Evolutionary conservation across 768 basidiomycete genomes (phyloP).

Genomic region (Amanita muscaria): DNA sequence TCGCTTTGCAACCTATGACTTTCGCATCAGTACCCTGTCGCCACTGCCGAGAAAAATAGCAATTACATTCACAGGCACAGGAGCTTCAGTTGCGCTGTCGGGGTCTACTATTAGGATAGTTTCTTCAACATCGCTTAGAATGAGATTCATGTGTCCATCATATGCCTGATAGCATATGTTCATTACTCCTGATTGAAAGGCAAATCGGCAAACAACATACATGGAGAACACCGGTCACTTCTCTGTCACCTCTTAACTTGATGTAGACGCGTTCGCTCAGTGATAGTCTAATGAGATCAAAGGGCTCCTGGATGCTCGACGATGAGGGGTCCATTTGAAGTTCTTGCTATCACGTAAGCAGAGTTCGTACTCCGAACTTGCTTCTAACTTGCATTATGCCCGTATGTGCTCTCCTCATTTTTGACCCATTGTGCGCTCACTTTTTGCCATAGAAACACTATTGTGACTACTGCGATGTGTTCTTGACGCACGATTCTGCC

Average conservation of each 20-base stretch:
- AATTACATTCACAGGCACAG: constrained; percentile 57
- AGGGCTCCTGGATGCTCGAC: constrained; percentile 85
- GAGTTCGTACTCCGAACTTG: constrained; percentile 10
- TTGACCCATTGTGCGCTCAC: constrained; percentile 2
- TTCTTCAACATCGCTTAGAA: constrained; percentile 96
- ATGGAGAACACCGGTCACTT: constrained; percentile 86
- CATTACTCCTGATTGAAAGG: constrained; percentile 7
- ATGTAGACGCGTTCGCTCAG: constrained; percentile 97
- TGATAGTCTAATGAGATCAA: constrained; percentile 93
- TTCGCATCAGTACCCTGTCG: not conserved
- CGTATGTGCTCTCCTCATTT: constrained; percentile 30
- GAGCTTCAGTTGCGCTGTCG: constrained; percentile 52
- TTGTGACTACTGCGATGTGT: constrained; percentile 91
- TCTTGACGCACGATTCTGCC: constrained; percentile 88
- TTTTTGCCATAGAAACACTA: constrained; percentile 67
- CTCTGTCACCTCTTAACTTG: constrained; percentile 91
- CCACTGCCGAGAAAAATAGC: constrained; percentile 12
- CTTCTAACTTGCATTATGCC: constrained; percentile 44
- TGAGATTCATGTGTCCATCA: constrained; percentile 99
- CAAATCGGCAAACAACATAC: constrained; percentile 36
- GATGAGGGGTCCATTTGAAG: constrained; percentile 57
- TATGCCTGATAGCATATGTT: constrained; percentile 62
- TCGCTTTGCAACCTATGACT: constrained; percentile 72
- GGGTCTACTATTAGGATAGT: constrained; percentile 93
- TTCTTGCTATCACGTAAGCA: not conserved